Evolutionary conservation across 2,329 filamentous ascomycete genomes (phyloP).

Genomic region (Fusarium clavum): DNA sequence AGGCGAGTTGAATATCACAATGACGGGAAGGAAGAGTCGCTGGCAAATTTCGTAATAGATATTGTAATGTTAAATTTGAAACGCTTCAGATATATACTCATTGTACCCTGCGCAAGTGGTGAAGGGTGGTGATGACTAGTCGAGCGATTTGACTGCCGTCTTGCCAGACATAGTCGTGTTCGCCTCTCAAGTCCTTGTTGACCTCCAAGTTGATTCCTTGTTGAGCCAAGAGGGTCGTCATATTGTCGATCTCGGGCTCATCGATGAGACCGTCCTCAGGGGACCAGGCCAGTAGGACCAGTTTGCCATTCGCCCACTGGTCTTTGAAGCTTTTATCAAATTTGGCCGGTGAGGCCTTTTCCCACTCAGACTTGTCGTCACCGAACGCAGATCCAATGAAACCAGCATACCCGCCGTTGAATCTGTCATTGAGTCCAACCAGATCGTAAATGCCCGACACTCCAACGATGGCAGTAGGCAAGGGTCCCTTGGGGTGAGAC

Average conservation of each 20-base stretch:
- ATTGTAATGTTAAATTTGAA: slow-evolving; percentile 34
- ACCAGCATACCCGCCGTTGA: slow-evolving; percentile 62
- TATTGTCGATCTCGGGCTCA: slow-evolving; percentile 67
- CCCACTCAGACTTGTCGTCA: slow-evolving; percentile 61
- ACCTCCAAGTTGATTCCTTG: slow-evolving; percentile 51
- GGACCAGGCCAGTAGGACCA: slow-evolving; percentile 59
- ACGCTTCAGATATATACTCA: neutral
- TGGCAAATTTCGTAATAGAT: neutral
- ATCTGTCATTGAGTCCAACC: slow-evolving; percentile 61
- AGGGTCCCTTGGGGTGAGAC: slow-evolving; percentile 45
- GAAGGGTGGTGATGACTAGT: slow-evolving; percentile 53
- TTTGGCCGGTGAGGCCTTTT: slow-evolving; percentile 64
- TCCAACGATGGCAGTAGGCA: slow-evolving; percentile 67
- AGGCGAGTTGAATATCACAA: neutral
- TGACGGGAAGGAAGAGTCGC: neutral
- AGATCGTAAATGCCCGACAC: slow-evolving; percentile 77
- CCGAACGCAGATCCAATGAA: slow-evolving; percentile 74
- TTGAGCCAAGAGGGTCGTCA: slow-evolving; percentile 61
- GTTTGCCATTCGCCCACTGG: slow-evolving; percentile 51
- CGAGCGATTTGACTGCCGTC: slow-evolving; percentile 67
- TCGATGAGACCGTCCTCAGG: slow-evolving; percentile 63
- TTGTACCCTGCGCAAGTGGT: slow-evolving; percentile 27
- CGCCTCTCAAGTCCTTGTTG: slow-evolving; percentile 62
- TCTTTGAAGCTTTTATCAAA: slow-evolving; percentile 56
- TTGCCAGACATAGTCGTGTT: slow-evolving; percentile 74